Percentiles rank a stretch among this genome's conserved stretches.
These are phyloP conservation scores for Aaosphaeria pasadenensis DNA, from an alignment of 2,329 filamentous ascomycete genomes.

Conservation along the genomic window DNA sequence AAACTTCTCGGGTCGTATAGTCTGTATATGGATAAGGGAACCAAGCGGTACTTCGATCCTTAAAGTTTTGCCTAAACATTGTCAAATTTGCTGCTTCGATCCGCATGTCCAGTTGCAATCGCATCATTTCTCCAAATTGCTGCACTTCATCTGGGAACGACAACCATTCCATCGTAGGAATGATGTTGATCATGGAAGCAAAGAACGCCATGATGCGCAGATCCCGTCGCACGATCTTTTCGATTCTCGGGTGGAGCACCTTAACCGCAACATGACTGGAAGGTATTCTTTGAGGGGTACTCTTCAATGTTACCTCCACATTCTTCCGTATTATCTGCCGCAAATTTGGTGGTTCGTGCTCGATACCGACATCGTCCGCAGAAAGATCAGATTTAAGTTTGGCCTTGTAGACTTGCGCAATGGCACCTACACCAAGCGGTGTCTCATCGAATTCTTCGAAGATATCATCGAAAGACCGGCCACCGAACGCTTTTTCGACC, in stretches of 20 bases:
- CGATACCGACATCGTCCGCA: slow-evolving; percentile 56
- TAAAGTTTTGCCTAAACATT: slow-evolving; percentile 87
- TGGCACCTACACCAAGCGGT: slow-evolving; percentile 89
- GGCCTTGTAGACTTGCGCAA: slow-evolving; percentile 96
- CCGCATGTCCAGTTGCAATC: slow-evolving; percentile 88
- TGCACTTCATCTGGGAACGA: slow-evolving; percentile 90
- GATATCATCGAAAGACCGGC: slow-evolving; percentile 78
- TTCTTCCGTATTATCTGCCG: slow-evolving; percentile 72
- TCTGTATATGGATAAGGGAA: slow-evolving; percentile 93
- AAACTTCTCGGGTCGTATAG: slow-evolving; percentile 86
- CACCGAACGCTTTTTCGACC: slow-evolving; percentile 77
- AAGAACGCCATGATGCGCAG: slow-evolving; percentile 93
- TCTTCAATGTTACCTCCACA: slow-evolving; percentile 83
- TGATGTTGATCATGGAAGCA: slow-evolving; percentile 74
- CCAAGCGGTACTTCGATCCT: slow-evolving; percentile 85
- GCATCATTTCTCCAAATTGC: slow-evolving; percentile 99
- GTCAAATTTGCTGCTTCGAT: slow-evolving; percentile 91
- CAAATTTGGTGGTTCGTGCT: slow-evolving; percentile 54
- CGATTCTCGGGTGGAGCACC: slow-evolving; percentile 88
- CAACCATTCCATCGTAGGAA: slow-evolving; percentile 96
- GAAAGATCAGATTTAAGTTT: slow-evolving; percentile 80
- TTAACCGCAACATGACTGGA: slow-evolving; percentile 95
- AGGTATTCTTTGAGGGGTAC: slow-evolving; percentile 77
- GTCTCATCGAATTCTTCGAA: slow-evolving; percentile 93
- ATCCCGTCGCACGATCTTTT: slow-evolving; percentile 85